phyloP scores from a whole-genome alignment of 1,139 yeast species.

The Suhomyces chickasaworum region DNA sequence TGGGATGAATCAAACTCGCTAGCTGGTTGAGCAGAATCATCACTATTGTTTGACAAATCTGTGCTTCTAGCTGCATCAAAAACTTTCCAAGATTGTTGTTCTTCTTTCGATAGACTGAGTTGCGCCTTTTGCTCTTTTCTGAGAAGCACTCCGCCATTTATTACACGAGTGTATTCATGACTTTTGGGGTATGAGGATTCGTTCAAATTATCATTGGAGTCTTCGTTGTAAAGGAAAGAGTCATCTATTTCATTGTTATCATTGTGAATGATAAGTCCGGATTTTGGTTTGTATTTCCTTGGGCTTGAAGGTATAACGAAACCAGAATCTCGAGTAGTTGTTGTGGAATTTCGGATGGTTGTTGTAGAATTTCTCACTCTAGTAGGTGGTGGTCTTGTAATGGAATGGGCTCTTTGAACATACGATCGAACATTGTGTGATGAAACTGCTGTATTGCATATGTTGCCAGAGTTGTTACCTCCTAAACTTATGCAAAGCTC shows the following conservation, averaged over 20 bases:
- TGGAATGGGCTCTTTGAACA: neutral
- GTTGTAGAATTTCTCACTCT: neutral
- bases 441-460: neutral
- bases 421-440: neutral
- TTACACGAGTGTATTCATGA: conserved; percentile 20
- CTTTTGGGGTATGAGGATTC: neutral
- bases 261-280: conserved; percentile 33
- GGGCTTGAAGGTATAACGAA: neutral
- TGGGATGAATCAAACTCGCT: neutral
- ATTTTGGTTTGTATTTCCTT: conserved; percentile 5
- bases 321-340: neutral
- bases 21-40: neutral
- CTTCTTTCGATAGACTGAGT: conserved; percentile 38
- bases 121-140: conserved; percentile 39
- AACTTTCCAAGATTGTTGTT: conserved; percentile 41
- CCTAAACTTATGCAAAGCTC: conserved; percentile 18
- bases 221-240: conserved; percentile 30
- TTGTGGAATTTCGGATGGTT: neutral
- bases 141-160: conserved; percentile 46
- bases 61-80: conserved; percentile 35
- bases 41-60: neutral
- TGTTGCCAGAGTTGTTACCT: neutral
- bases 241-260: conserved; percentile 41
- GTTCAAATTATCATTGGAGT: conserved; percentile 7
- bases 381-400: neutral